Evolutionary conservation across 2,329 filamentous ascomycete genomes (phyloP).

Genomic region (Aureobasidium mangrovei): DNA sequence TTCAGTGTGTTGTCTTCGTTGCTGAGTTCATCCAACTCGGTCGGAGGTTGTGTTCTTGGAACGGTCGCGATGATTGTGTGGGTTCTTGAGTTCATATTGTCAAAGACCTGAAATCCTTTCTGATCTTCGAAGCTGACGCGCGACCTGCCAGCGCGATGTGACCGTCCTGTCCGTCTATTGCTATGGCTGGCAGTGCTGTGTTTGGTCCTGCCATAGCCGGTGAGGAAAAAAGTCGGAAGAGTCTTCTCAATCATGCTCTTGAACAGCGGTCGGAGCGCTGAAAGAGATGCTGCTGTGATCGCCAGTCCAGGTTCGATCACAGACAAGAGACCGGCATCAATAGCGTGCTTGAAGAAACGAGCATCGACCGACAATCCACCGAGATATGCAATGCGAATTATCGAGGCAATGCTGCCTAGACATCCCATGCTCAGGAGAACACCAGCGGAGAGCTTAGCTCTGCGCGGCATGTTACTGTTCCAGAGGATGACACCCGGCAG

Average conservation of each 20-base stretch:
- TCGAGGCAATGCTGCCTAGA: slow-evolving; percentile 12
- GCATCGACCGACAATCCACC: background rate
- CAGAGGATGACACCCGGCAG: slow-evolving; percentile 12
- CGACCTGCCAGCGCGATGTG: background rate
- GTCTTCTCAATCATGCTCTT: slow-evolving; percentile 2
- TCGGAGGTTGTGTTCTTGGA: background rate
- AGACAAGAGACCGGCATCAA: slow-evolving; percentile 16
- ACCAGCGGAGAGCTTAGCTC: slow-evolving; percentile 10
- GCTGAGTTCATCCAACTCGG: background rate
- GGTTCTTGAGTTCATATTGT: background rate
- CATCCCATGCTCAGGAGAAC: slow-evolving; percentile 14
- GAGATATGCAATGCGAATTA: slow-evolving; percentile 15
- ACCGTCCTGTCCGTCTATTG: background rate
- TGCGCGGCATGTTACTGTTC: slow-evolving; percentile 13
- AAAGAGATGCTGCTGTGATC: slow-evolving; percentile 19
- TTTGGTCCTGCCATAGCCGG: slow-evolving; percentile 1
- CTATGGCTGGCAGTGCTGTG: background rate
- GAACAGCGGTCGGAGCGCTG: slow-evolving; percentile 20
- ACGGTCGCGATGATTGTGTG: background rate
- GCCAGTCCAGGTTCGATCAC: slow-evolving; percentile 19
- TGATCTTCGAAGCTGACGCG: slow-evolving; percentile 1
- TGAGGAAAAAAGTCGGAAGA: background rate
- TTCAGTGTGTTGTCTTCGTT: background rate
- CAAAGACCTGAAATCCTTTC: slow-evolving; percentile 9
- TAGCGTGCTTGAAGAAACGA: slow-evolving; percentile 8